These are phyloP conservation scores for Mycena filopes DNA, from an alignment of 768 basidiomycete genomes.

Conservation along the genomic window DNA sequence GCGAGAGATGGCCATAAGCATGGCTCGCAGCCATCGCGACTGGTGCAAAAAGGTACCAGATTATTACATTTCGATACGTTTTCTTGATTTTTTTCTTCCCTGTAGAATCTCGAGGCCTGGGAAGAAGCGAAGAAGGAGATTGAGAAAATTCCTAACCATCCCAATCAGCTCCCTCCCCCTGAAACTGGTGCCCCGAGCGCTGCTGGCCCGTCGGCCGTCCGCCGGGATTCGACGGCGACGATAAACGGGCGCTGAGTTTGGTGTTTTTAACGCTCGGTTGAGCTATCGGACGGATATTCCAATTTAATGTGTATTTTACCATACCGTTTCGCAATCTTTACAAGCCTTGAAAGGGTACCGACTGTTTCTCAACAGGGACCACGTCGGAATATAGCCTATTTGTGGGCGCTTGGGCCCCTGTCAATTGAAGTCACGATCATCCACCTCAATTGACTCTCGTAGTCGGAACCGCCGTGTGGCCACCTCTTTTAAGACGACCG, in stretches of 20 bases:
- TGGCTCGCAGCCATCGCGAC: constrained; percentile 91
- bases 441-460: not conserved
- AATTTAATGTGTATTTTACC: constrained; percentile 32
- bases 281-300: constrained; percentile 24
- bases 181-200: constrained; percentile 44
- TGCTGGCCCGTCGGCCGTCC: constrained; percentile 50
- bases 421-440: constrained; percentile 21
- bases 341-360: constrained; percentile 1
- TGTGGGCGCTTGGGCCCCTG: constrained; percentile 2
- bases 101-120: constrained; percentile 96
- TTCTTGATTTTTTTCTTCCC: constrained; percentile 28
- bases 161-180: constrained; percentile 70
- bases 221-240: constrained; percentile 77
- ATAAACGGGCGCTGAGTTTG: constrained; percentile 66
- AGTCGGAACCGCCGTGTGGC: not conserved
- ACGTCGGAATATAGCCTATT: too few relatives aligned
- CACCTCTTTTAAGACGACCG: not conserved
- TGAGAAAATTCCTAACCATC: constrained; percentile 89
- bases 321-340: constrained; percentile 3
- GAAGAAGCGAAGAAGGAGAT: constrained; percentile 95
- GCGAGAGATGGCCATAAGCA: constrained; percentile 90
- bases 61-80: constrained; percentile 25
- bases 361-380: too few relatives aligned
- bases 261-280: constrained; percentile 18
- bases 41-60: constrained; percentile 91